Conservation (phyloP, 106 monocot genomes). For the Dendrobium nobile region DNA sequence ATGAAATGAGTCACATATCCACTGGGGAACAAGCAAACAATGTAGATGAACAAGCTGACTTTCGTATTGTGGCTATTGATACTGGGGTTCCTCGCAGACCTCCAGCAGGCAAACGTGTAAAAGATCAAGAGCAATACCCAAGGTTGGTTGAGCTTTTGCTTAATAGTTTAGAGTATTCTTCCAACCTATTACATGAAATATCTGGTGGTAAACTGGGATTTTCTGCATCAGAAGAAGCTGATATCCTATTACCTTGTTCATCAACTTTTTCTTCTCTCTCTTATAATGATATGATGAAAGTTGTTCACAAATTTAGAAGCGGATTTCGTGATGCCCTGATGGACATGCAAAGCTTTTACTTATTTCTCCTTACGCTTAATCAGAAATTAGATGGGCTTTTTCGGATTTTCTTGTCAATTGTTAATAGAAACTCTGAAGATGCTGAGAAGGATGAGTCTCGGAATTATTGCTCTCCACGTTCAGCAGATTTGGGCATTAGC, state of each 20-base stretch:
- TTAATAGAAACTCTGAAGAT: constrained; percentile 49
- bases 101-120: constrained; percentile 70
- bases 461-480: constrained; percentile 7
- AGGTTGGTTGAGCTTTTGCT: constrained; percentile 82
- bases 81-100: constrained; percentile 88
- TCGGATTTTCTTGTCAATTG: constrained; percentile 50
- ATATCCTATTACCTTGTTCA: constrained; percentile 3
- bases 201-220: constrained; percentile 68
- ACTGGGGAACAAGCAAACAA: constrained; percentile 5
- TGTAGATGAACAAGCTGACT: constrained; percentile 18
- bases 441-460: constrained; percentile 70
- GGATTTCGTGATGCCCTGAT: constrained; percentile 79
- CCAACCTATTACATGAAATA: constrained; percentile 66
- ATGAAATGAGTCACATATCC: background rate
- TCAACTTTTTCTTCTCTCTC: constrained; percentile 15
- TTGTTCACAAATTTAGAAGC: constrained; percentile 68
- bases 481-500: constrained; percentile 19
- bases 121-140: constrained; percentile 77
- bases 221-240: constrained; percentile 31
- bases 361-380: constrained; percentile 72
- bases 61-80: constrained; percentile 73
- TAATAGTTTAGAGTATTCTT: constrained; percentile 56
- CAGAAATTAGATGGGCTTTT: constrained; percentile 48
- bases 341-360: constrained; percentile 70
- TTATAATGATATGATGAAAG: constrained; percentile 25